A percentile compares a stretch with the other conserved stretches of the same genome.
These are phyloP conservation scores for Triticum urartu DNA, from an alignment of 176 grass and related monocot genomes.

Conservation along the genomic window DNA sequence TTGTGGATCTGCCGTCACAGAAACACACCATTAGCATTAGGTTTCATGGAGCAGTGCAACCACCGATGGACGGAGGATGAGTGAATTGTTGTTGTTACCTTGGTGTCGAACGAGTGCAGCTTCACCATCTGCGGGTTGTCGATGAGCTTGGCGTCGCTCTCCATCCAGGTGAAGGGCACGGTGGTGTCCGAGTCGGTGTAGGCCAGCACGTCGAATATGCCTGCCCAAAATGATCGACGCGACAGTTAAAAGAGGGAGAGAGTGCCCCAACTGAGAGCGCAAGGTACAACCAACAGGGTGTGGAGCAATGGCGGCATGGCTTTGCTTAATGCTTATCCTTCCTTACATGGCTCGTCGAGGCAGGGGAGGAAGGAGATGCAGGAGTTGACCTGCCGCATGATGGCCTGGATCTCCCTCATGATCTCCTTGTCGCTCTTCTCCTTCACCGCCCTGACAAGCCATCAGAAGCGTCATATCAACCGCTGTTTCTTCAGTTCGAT, in stretches of 20 bases:
- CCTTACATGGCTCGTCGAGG: slow-evolving; percentile 90
- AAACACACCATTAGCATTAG: background rate
- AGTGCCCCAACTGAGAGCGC: background rate
- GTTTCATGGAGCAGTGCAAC: background rate
- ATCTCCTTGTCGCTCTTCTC: slow-evolving; percentile 99
- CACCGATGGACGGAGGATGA: background rate
- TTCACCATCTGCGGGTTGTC: slow-evolving; percentile 97
- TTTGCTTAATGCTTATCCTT: background rate
- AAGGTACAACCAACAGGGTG: background rate
- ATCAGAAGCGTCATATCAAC: background rate
- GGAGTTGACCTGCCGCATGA: slow-evolving; percentile 96
- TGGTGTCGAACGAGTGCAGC: slow-evolving; percentile 94
- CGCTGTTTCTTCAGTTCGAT: background rate
- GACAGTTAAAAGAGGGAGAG: background rate
- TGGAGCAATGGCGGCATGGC: background rate
- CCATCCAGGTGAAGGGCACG: slow-evolving; percentile 80
- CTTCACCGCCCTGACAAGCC: slow-evolving; percentile 53
- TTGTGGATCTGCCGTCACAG: slow-evolving; percentile 86
- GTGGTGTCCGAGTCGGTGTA: slow-evolving; percentile 87
- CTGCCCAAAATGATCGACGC: slow-evolving; percentile 25
- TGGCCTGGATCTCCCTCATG: slow-evolving; percentile 99
- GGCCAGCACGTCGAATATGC: slow-evolving; percentile 91
- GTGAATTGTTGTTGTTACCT: slow-evolving; percentile 38
- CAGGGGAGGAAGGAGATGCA: slow-evolving; percentile 94
- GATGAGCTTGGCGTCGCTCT: slow-evolving; percentile 97